Conservation (phyloP, 2,329 filamentous ascomycete species). For the Samsoniella hepiali region DNA sequence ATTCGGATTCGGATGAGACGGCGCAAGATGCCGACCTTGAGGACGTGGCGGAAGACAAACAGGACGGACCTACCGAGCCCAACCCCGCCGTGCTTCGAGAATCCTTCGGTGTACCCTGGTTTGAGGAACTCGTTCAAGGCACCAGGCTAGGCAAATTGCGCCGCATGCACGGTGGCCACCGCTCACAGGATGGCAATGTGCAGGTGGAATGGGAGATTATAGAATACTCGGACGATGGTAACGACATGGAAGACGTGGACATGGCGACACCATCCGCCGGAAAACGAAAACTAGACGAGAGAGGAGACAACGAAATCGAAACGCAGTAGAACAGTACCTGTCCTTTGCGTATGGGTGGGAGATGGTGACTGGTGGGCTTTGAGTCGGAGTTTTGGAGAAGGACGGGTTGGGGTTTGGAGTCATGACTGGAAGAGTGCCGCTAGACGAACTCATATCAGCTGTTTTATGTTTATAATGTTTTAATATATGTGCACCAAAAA, state of each 20-base stretch:
- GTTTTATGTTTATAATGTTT: background rate
- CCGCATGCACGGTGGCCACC: conserved; percentile 53
- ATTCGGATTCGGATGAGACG: conserved; percentile 25
- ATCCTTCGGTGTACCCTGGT: conserved; percentile 78
- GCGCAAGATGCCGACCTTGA: conserved; percentile 27
- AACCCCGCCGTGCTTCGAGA: conserved; percentile 41
- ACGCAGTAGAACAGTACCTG: too few relatives aligned
- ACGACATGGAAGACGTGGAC: conserved; percentile 35
- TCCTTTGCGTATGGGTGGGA: background rate
- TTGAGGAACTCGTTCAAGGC: conserved; percentile 75
- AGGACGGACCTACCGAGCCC: conserved; percentile 23
- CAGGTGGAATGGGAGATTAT: conserved; percentile 80
- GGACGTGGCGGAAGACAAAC: conserved; percentile 26
- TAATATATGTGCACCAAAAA: background rate
- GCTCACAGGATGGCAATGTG: conserved; percentile 60
- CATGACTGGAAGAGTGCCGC: background rate
- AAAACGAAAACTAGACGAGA: conserved; percentile 50
- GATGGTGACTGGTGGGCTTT: background rate
- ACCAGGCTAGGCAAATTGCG: conserved; percentile 68
- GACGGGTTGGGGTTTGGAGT: background rate
- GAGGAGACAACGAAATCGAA: conserved; percentile 3
- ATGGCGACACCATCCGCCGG: conserved; percentile 34
- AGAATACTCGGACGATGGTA: conserved; percentile 60
- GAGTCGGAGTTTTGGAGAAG: background rate
- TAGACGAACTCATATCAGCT: background rate